Base-by-base conservation (phyloP, 768 basidiomycete genomes). In the Kondoa malvinella region DNA sequence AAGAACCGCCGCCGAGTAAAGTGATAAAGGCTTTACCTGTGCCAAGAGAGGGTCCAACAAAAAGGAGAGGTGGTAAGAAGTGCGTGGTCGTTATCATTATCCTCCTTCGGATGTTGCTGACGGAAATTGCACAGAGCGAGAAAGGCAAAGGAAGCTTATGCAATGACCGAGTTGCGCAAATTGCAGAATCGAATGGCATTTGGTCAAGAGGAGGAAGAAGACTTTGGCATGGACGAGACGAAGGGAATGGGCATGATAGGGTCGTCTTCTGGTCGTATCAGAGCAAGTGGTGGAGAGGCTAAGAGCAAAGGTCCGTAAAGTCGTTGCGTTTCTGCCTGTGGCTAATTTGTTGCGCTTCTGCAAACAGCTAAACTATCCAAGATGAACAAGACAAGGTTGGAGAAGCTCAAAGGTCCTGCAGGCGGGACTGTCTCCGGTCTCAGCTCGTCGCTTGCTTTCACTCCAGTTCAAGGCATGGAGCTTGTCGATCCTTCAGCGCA, bases 181-280 rank as follows among this genome's bases (percentile, higher is more conserved):
- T 81, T 95, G 71, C 94, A 97, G 79, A 99, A 99, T 77, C 85
- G 95, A 60, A 88, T 97, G 87, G 84, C 81, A 66, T 97, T 99
- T 73, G 95, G 94, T 56, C 86, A 94, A 77, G 87, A 86, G 0
- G 95, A 97, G 75, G 87, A 92, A 74, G 95, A 99, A 77, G 88
- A 92, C 57, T 94, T 92, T 21, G 89, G 92, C 33, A 92, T 90
- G 73, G 95, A 95, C 79, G 86, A 96, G 80, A 92, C 92, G n/a
- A 89, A 90, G 80, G 95, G 95, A 3, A 77, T 97, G 76, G 95
- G 95, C 69, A 97, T 99, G 92, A 89, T 97, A 70, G 91, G 92
- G 50, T 82, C 82, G 65, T 81, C 84, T 21, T 86, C 87, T 3
- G 95, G 95, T 27, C 89, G 90, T 77, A 87, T 99, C 64, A 82